Evolutionary conservation across 192 early-diverging fungal genomes (phyloP), one percentile per base, ranked within the genome.

Genomic region (Kappamyces sp.): DNA sequence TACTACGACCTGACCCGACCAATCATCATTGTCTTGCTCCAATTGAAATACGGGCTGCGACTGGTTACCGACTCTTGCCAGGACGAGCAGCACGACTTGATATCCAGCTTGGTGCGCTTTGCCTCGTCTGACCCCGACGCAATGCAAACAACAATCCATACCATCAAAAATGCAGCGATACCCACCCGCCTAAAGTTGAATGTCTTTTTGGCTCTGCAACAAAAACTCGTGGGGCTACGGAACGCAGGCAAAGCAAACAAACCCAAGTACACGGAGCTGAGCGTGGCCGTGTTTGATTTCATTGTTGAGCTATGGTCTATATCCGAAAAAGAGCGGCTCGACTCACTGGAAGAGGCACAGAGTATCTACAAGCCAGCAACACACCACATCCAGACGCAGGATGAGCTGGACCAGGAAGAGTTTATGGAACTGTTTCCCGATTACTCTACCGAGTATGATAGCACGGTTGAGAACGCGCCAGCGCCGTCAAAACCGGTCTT

Each of bases 341-440:
- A 66, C 36, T 50, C 65, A n/a, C 61, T 64, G 32, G 47, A 55
- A 31, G 65, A 62, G 34, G 68, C 69, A n/a, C 66, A 49, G 22
- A 66, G 70, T 33, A 51, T 75, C 4, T 80, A 72, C 52, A 75
- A 75, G 45, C 70, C 60, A 55, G 76, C 70, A 35, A 68, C 55
- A 14, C 69, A 75, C 53, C 66, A 75, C 29, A 37, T 80, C 49
- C 32, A 62, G 42, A 62, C 60, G 9, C 71, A 75, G 46, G 71
- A 92, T 49, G 84, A 85, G 49, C 72, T 83, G 1, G 85, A 88
- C 36, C 89, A 88, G 55, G 67, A 70, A 40, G 82, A 91, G 47
- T 69, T 91, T 34, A 69, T 69, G 37, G 79, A 88, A 57, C 73
- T 87, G 40, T 96, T 96, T 76, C 88, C 91, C 1, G 89, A 90